A percentile compares a stretch with the other conserved stretches of the same genome.
phyloP scores from a whole-genome alignment of 352 stramenopile genomes.

The Phytopythium montanum region DNA sequence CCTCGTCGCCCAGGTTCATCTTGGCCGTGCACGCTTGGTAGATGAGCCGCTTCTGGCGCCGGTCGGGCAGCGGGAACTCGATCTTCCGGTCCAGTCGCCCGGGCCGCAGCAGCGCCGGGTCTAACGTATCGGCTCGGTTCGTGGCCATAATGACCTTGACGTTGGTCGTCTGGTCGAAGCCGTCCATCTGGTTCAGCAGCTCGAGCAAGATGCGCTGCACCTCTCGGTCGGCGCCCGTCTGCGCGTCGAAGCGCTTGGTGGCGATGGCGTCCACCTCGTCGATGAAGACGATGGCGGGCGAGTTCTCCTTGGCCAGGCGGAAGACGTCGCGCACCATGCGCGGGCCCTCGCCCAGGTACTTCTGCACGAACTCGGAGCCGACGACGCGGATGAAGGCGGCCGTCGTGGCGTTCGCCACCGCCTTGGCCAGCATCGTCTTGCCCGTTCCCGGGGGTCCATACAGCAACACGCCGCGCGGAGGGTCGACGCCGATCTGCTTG shows the following conservation, averaged over 20 bases:
- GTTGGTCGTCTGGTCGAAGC: constrained; percentile 99
- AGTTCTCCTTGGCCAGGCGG: constrained; percentile 98
- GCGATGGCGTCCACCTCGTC: constrained; percentile 99
- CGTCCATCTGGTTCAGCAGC: constrained; percentile 99
- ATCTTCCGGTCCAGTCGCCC: constrained; percentile 99
- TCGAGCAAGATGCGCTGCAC: constrained; percentile 99
- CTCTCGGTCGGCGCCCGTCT: constrained; percentile 96
- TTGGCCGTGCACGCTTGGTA: constrained; percentile 99
- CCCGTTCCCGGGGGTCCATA: constrained; percentile 95
- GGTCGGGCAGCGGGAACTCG: constrained; percentile 99
- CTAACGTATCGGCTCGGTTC: constrained; percentile 98
- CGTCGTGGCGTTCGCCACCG: constrained; percentile 98
- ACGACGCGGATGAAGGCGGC: constrained; percentile 98
- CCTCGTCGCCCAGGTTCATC: constrained; percentile 99
- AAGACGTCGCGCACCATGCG: constrained; percentile 99
- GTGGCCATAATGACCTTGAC: constrained; percentile 99
- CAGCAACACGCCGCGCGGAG: constrained; percentile 97
- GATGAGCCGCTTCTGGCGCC: constrained; percentile 99
- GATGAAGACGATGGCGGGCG: constrained; percentile 99
- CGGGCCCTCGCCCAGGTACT: constrained; percentile 99
- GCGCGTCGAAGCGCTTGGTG: constrained; percentile 99
- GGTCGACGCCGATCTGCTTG: constrained; percentile 99
- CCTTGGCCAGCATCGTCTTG: constrained; percentile 93
- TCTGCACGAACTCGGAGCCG: constrained; percentile 99
- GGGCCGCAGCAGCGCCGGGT: constrained; percentile 97